Evolutionary conservation across 306 rosid genomes (phyloP), one percentile per base, ranked within the genome.

Genomic region (Acacia acuminata): DNA sequence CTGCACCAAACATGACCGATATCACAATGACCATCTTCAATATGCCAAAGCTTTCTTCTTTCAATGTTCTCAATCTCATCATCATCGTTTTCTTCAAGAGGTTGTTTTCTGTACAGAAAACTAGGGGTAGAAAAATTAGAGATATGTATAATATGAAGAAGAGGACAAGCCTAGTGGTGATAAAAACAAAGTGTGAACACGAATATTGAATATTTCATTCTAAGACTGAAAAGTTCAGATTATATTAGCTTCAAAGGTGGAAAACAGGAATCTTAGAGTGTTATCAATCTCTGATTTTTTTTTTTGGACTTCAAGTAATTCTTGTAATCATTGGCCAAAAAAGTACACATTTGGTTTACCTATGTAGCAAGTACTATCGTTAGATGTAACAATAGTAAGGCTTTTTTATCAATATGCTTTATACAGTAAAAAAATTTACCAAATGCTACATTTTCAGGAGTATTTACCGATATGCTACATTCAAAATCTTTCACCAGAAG

Each of bases 121-220:
- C 78, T 43, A 45, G 17, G 63, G 24, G 65, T 71, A 77, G 40
- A 65, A 44, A 45, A n/a, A 36, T 19, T 40, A 68, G 24, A 70
- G 17, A 19, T 50, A 71, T 60, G 36, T 27, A n/a, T 47, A 11
- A 47, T 32, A 44, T 45, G 16, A 63, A 84, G 56, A 69, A 77
- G 53, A 82, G 74, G 61, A 80, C 85, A 66, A 67, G 38, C 40
- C 65, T 40, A 79, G 22, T 13, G 88, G 83, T 75, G 89, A 82
- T 85, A 51, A 81, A 87, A 87, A 84, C 89, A 80, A 87, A 30
- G 87, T 64, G 80, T 71, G 58, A 71, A 3, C 70, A 55, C 27
- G 76, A 87, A 22, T 24, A 42, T 69, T 74, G 76, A 87, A 22
- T 19, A 43, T 61, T 74, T 78, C 44, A 43, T 13, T 73, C 38